Evolutionary conservation across 2,329 filamentous ascomycete species (phyloP).

Genomic region (Curvularia sp.): DNA sequence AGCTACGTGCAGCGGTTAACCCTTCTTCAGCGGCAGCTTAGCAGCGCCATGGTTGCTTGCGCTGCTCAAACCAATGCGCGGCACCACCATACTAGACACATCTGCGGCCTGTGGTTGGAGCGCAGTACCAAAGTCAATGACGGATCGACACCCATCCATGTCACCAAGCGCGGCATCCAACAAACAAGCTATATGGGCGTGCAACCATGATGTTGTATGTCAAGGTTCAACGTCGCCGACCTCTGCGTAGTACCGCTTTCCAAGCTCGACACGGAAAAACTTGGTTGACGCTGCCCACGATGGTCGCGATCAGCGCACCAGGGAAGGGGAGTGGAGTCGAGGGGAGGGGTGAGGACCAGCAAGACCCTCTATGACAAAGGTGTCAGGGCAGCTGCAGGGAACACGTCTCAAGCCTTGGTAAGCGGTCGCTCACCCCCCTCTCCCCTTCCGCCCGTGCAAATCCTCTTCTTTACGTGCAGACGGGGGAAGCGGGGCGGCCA

Average conservation of each 20-base stretch:
- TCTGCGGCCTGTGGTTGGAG: constrained; percentile 33
- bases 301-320: constrained; percentile 40
- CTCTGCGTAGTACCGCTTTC: constrained; percentile 32
- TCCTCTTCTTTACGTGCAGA: constrained; percentile 24
- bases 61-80: constrained; percentile 3
- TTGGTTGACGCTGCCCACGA: constrained; percentile 26
- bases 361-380: constrained; percentile 13
- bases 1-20: constrained; percentile 5
- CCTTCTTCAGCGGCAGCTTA: constrained; percentile 6
- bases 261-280: constrained; percentile 17
- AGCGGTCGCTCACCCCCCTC: constrained; percentile 25
- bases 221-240: constrained; percentile 39
- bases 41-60: constrained; percentile 1
- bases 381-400: constrained; percentile 29
- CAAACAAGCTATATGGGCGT: constrained; percentile 16
- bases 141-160: constrained; percentile 15
- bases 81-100: not conserved
- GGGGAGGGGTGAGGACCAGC: constrained; percentile 11
- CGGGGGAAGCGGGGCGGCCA: constrained; percentile 15
- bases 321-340: constrained; percentile 17
- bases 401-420: constrained; percentile 20
- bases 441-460: constrained; percentile 34
- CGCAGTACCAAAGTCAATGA: not conserved
- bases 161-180: constrained; percentile 24
- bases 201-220: constrained; percentile 28